These are phyloP conservation scores for Trichoderma simmonsii DNA, from an alignment of 2,329 filamentous ascomycete species.

Conservation along the genomic window DNA sequence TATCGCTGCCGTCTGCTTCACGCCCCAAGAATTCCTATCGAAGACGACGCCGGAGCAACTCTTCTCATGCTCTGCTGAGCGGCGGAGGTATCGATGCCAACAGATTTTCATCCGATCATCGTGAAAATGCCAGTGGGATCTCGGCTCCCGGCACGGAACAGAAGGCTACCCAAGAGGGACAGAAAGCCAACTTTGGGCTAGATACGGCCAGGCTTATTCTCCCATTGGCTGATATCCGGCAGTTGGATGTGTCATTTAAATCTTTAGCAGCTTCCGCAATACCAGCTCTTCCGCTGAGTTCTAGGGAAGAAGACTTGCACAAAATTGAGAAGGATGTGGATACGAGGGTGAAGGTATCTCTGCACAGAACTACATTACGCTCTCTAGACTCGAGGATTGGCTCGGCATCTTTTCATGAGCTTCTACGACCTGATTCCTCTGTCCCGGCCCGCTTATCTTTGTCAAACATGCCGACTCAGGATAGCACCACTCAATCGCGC, in stretches of 20 bases:
- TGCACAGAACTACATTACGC: not conserved
- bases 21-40: constrained; percentile 28
- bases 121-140: not conserved
- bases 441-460: not conserved
- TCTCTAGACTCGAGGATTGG: not conserved
- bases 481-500: not conserved
- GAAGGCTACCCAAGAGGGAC: not conserved
- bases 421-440: not conserved
- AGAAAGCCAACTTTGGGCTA: not conserved
- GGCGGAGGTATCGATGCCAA: not conserved
- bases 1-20: constrained; percentile 21
- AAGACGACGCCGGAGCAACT: constrained; percentile 27
- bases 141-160: not conserved
- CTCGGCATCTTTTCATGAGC: not conserved
- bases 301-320: not conserved
- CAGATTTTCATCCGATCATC: not conserved
- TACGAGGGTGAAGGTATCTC: not conserved
- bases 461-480: not conserved
- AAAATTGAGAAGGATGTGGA: not conserved
- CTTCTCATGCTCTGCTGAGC: not conserved
- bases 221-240: not conserved
- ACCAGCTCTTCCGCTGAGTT: not conserved
- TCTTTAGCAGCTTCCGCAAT: not conserved
- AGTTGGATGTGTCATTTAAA: not conserved
- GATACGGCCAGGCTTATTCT: not conserved